Conservation (phyloP, 208 protist species). For the Acanthamoeba divionensis region DNA sequence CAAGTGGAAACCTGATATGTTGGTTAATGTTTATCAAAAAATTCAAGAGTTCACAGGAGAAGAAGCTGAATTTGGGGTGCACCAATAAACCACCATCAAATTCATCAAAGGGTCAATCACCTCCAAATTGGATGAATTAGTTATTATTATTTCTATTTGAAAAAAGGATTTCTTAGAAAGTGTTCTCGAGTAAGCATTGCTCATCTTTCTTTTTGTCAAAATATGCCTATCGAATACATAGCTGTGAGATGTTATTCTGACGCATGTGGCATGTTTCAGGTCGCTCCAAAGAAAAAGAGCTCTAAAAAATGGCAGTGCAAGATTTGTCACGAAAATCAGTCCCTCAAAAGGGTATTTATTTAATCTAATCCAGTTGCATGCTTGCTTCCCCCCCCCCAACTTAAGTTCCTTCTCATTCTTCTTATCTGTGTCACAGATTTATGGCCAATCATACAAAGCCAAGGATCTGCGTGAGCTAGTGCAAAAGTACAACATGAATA, state of each 20-base stretch:
- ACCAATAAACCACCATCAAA: no score
- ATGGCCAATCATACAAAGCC: slow-evolving; percentile 11
- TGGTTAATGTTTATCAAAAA: no score
- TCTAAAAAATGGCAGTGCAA: slow-evolving; percentile 32
- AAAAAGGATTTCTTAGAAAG: no score
- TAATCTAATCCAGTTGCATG: background rate
- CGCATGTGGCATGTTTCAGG: slow-evolving; percentile 26
- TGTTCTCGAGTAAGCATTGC: no score
- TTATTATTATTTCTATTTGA: no score
- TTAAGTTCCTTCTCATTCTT: background rate
- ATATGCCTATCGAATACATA: slow-evolving; percentile 2
- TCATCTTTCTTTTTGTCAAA: no score
- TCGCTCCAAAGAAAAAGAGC: slow-evolving; percentile 20
- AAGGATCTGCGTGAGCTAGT: background rate
- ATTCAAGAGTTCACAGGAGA: no score
- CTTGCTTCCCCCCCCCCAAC: background rate
- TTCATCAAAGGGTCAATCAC: no score
- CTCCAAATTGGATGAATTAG: no score
- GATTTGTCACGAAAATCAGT: slow-evolving; percentile 46
- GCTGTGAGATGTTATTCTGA: background rate
- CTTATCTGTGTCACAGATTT: background rate
- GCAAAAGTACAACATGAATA: slow-evolving; percentile 52
- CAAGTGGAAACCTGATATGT: no score
- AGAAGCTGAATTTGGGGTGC: no score
- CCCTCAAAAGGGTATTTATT: slow-evolving; percentile 1